Evolutionary conservation across 2,329 filamentous ascomycete species (phyloP).

Genomic region (Cadophora gregata): DNA sequence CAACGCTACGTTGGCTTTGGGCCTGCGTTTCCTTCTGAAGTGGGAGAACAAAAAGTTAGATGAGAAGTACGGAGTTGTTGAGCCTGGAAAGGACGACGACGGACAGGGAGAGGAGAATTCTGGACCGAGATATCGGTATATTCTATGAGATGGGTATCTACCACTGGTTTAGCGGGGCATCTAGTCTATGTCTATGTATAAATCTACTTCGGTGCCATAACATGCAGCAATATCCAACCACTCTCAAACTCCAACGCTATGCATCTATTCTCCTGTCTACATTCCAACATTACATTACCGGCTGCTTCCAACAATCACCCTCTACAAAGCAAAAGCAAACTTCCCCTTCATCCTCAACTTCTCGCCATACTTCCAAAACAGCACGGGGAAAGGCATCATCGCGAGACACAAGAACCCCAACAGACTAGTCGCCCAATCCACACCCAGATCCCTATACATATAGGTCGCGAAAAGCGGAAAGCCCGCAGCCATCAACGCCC

Average conservation of each 20-base stretch:
- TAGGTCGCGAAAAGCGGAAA: slow-evolving; percentile 47
- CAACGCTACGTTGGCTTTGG: slow-evolving; percentile 59
- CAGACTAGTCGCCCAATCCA: slow-evolving; percentile 49
- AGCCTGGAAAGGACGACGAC: slow-evolving; percentile 12
- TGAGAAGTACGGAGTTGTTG: slow-evolving; percentile 43
- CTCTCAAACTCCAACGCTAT: slow-evolving; percentile 5
- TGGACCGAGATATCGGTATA: slow-evolving; percentile 31
- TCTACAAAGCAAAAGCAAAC: slow-evolving; percentile 33
- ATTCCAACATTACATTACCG: neutral
- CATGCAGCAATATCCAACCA: neutral
- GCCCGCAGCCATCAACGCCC: slow-evolving; percentile 42
- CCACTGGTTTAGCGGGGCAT: neutral
- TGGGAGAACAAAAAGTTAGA: slow-evolving; percentile 68
- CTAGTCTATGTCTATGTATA: slow-evolving; percentile 16
- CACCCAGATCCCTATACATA: slow-evolving; percentile 48
- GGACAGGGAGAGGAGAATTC: slow-evolving; percentile 37
- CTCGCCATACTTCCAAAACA: slow-evolving; percentile 45
- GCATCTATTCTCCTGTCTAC: neutral
- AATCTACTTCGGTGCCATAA: neutral
- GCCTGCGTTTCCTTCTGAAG: slow-evolving; percentile 58
- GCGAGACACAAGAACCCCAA: slow-evolving; percentile 46
- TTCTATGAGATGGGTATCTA: slow-evolving; percentile 17
- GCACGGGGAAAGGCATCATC: slow-evolving; percentile 47
- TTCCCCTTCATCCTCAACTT: slow-evolving; percentile 42
- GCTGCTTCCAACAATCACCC: neutral